Conservation (phyloP, 371 early-diverging fungal genomes). For the Mucor mucedo region DNA sequence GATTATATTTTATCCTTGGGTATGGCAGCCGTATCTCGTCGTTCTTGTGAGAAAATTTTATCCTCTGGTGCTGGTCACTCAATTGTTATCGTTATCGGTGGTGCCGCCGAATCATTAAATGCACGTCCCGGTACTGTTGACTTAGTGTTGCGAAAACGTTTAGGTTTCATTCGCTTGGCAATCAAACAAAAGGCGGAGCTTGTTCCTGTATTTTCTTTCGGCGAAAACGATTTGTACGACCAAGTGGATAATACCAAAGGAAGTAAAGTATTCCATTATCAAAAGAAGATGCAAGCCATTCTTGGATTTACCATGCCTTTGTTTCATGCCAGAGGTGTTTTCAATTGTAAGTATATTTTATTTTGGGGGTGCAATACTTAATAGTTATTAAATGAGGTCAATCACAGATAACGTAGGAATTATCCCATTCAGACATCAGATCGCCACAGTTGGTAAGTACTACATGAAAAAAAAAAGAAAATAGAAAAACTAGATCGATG, state of each 20-base stretch:
- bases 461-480: neutral
- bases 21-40: conserved; percentile 76
- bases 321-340: conserved; percentile 78
- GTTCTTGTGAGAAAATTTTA: conserved; percentile 76
- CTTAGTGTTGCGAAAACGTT: conserved; percentile 70
- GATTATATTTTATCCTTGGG: conserved; percentile 76
- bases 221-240: conserved; percentile 83
- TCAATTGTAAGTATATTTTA: conserved; percentile 61
- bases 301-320: conserved; percentile 76
- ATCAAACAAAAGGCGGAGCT: conserved; percentile 70
- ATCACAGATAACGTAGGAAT: conserved; percentile 59
- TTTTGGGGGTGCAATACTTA: neutral
- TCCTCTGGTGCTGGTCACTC: conserved; percentile 78
- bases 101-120: conserved; percentile 77
- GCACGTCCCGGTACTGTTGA: conserved; percentile 70
- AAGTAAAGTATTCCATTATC: conserved; percentile 58
- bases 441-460: conserved; percentile 57
- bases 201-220: conserved; percentile 81
- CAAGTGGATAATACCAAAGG: conserved; percentile 61
- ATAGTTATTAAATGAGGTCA: neutral
- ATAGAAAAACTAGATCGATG: neutral
- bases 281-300: conserved; percentile 62
- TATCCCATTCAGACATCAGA: conserved; percentile 60
- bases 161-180: conserved; percentile 86
- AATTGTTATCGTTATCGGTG: conserved; percentile 80